A percentile compares a stretch with the other conserved stretches of the same genome.
Conservation (phyloP, 2,329 filamentous ascomycete species). For the Claviceps quebecensis region DNA sequence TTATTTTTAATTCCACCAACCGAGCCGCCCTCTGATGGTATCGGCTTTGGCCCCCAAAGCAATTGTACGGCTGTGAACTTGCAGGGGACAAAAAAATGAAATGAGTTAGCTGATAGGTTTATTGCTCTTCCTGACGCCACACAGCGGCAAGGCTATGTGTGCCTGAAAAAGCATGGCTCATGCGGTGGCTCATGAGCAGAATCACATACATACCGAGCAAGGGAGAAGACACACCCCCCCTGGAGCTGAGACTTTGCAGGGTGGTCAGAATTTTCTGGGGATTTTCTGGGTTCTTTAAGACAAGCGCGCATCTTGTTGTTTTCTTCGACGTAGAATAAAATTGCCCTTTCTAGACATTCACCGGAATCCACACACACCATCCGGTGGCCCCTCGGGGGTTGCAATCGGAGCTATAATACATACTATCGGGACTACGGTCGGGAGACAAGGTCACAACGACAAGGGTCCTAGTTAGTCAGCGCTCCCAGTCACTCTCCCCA, state of each 20-base stretch:
- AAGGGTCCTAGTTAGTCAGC: background rate
- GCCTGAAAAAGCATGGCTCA: background rate
- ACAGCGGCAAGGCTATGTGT: background rate
- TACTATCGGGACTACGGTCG: background rate
- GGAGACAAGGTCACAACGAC: background rate
- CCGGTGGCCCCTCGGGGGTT: background rate
- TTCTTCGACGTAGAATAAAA: background rate
- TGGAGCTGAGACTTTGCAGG: background rate
- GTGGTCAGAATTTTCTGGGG: background rate
- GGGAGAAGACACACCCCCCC: no score
- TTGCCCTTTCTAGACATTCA: background rate
- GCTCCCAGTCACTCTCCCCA: background rate
- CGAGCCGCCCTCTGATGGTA: background rate
- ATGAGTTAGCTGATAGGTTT: background rate
- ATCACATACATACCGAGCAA: no score
- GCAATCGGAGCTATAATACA: background rate
- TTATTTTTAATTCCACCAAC: background rate
- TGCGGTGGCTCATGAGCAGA: background rate
- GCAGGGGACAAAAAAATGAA: background rate
- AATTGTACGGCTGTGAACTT: background rate
- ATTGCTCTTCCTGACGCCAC: background rate
- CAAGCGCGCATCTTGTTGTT: background rate
- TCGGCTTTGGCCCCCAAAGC: background rate
- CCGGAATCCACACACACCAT: background rate
- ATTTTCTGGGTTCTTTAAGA: background rate